phyloP scores from a whole-genome alignment of 1,139 yeast species.

The Candida neerlandica region DNA sequence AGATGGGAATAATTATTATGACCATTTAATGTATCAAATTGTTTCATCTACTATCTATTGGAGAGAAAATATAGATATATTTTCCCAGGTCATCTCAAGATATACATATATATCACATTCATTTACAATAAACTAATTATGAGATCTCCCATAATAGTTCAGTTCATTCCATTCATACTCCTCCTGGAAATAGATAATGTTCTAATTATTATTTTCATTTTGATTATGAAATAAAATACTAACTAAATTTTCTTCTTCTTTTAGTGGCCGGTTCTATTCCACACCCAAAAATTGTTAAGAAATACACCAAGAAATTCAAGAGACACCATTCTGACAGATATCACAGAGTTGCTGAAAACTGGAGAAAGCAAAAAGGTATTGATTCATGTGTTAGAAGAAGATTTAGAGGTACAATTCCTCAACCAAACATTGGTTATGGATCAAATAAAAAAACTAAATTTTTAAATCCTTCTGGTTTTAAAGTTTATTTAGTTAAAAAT shows the following conservation, averaged over 20 bases:
- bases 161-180: too few relatives aligned
- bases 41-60: too few relatives aligned
- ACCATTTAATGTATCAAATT: too few relatives aligned
- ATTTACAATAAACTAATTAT: too few relatives aligned
- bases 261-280: conserved; percentile 94
- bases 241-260: conserved; percentile 10
- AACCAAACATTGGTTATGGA: conserved; percentile 99
- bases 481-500: conserved; percentile 93
- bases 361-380: conserved; percentile 99
- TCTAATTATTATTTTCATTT: background rate
- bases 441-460: conserved; percentile 98
- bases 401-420: conserved; percentile 99
- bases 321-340: conserved; percentile 99
- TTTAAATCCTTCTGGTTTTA: conserved; percentile 97
- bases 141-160: too few relatives aligned
- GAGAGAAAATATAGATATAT: too few relatives aligned
- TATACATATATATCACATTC: too few relatives aligned
- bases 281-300: conserved; percentile 99
- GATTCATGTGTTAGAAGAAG: conserved; percentile 99
- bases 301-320: conserved; percentile 98
- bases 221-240: background rate
- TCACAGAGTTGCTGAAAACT: conserved; percentile 96
- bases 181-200: too few relatives aligned
- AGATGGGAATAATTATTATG: too few relatives aligned
- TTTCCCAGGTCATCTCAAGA: too few relatives aligned